phyloP scores from a whole-genome alignment of 2,329 filamentous ascomycete species.

The Ploettnerulaceae sp. region DNA sequence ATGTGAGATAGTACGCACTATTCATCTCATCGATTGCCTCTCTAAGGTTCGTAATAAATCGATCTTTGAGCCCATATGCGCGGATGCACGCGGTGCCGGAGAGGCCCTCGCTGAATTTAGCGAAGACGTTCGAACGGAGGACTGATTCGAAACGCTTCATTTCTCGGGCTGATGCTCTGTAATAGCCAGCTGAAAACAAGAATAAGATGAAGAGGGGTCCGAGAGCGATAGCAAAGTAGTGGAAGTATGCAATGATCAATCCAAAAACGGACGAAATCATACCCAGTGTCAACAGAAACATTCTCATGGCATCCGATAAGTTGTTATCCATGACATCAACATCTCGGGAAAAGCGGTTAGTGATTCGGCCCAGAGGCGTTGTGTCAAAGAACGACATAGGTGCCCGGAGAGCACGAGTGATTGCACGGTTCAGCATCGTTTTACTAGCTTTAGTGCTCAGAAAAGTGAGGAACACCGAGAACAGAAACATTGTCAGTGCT shows the following conservation, averaged over 20 bases:
- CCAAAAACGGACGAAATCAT: slow-evolving; percentile 81
- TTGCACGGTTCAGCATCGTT: slow-evolving; percentile 73
- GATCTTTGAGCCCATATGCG: slow-evolving; percentile 76
- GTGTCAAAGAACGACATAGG: slow-evolving; percentile 96
- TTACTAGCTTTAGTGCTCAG: slow-evolving; percentile 79
- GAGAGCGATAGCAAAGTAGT: slow-evolving; percentile 67
- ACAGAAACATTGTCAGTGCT: slow-evolving; percentile 71
- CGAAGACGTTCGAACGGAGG: slow-evolving; percentile 80
- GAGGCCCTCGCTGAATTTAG: slow-evolving; percentile 85
- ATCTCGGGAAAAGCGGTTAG: slow-evolving; percentile 92
- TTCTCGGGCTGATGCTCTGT: slow-evolving; percentile 84
- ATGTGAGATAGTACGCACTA: slow-evolving; percentile 89
- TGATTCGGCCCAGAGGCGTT: slow-evolving; percentile 89
- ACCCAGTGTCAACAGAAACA: slow-evolving; percentile 82
- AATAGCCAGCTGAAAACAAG: slow-evolving; percentile 78
- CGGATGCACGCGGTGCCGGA: slow-evolving; percentile 79
- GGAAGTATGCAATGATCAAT: slow-evolving; percentile 91
- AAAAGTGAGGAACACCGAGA: slow-evolving; percentile 72
- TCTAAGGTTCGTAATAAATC: slow-evolving; percentile 67
- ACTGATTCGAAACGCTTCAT: slow-evolving; percentile 92
- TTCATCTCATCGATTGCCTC: slow-evolving; percentile 85
- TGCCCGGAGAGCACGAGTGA: slow-evolving; percentile 67
- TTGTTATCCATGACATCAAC: slow-evolving; percentile 97
- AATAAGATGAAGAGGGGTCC: slow-evolving; percentile 71
- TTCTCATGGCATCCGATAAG: slow-evolving; percentile 81